Evolutionary conservation across 192 early-diverging fungal species (phyloP).

Genomic region (Coemansia sp.): DNA sequence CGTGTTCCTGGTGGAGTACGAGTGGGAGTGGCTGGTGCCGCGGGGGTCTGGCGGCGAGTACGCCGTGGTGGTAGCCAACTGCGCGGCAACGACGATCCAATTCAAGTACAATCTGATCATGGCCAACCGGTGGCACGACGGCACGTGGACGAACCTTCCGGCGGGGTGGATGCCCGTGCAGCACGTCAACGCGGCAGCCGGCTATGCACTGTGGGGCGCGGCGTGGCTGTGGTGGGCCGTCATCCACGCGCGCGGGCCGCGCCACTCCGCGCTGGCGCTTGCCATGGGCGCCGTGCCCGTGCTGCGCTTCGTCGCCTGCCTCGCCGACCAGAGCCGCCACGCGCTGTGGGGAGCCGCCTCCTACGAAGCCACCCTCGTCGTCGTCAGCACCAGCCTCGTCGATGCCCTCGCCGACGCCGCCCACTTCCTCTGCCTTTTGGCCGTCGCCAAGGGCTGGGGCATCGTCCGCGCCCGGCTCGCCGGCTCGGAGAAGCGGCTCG

Average conservation of each 20-base stretch:
- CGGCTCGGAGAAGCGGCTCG: constrained; percentile 40
- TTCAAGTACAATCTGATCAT: constrained; percentile 55
- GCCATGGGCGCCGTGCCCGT: constrained; percentile 30
- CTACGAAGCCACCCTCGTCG: constrained; percentile 44
- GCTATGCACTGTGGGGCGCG: constrained; percentile 37
- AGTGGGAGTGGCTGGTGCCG: constrained; percentile 48
- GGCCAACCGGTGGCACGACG: constrained; percentile 48
- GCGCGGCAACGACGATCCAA: constrained; percentile 48
- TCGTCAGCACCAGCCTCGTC: constrained; percentile 44
- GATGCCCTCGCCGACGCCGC: constrained; percentile 45
- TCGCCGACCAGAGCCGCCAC: constrained; percentile 47
- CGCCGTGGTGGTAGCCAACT: constrained; percentile 51
- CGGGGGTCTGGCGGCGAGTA: constrained; percentile 35
- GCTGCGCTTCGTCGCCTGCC: constrained; percentile 35
- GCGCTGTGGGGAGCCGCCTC: constrained; percentile 30
- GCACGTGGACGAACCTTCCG: constrained; percentile 43
- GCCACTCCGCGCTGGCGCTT: constrained; percentile 15
- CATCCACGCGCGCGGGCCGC: background rate
- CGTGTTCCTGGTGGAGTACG: constrained; percentile 51
- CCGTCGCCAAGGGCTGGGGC: constrained; percentile 49
- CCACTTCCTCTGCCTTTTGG: constrained; percentile 29
- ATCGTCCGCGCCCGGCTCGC: constrained; percentile 40
- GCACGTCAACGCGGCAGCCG: constrained; percentile 24
- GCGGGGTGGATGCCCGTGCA: constrained; percentile 53
- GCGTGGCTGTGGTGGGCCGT: constrained; percentile 21